These are phyloP conservation scores for Kwoniella newhampshirensis DNA, from an alignment of 768 basidiomycete genomes.

Conservation along the genomic window DNA sequence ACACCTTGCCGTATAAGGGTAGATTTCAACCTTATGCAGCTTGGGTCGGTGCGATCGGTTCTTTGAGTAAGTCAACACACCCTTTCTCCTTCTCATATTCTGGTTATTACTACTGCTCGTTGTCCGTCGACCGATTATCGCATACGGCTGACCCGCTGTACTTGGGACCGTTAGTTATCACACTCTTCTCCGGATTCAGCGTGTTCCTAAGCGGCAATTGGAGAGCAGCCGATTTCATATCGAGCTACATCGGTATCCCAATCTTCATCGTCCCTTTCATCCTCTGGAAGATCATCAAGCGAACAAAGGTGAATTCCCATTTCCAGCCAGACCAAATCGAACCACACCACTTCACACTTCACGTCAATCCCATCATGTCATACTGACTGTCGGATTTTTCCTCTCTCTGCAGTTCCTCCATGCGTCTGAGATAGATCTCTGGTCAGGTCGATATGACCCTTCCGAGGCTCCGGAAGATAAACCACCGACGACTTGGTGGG, in stretches of 20 bases:
- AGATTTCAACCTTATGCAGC: slow-evolving; percentile 32
- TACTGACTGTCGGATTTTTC: too few relatives aligned
- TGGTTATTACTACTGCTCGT: too few relatives aligned
- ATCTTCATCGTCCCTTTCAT: slow-evolving; percentile 36
- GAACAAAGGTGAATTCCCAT: slow-evolving; percentile 24
- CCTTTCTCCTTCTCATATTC: too few relatives aligned
- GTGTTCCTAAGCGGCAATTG: slow-evolving; percentile 42
- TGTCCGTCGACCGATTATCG: too few relatives aligned
- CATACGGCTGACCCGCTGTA: too few relatives aligned
- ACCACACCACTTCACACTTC: too few relatives aligned
- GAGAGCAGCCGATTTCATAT: slow-evolving; percentile 28
- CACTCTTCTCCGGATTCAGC: slow-evolving; percentile 37
- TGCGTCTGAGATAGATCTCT: slow-evolving; percentile 37
- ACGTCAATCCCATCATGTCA: too few relatives aligned
- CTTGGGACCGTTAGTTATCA: slow-evolving; percentile 21
- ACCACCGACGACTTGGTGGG: slow-evolving; percentile 15
- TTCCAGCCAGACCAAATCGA: too few relatives aligned
- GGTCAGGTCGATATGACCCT: slow-evolving; percentile 32
- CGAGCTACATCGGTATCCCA: slow-evolving; percentile 37
- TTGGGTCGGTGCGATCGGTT: slow-evolving; percentile 27
- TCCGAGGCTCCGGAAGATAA: slow-evolving; percentile 26
- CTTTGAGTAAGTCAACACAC: slow-evolving; percentile 5
- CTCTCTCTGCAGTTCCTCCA: slow-evolving; percentile 23
- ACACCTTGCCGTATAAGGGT: slow-evolving; percentile 10
- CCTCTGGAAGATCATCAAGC: slow-evolving; percentile 35